Evolutionary conservation across 441 rosid species (phyloP), one percentile per base, ranked within the genome.

Genomic region (Brassica balearica): DNA sequence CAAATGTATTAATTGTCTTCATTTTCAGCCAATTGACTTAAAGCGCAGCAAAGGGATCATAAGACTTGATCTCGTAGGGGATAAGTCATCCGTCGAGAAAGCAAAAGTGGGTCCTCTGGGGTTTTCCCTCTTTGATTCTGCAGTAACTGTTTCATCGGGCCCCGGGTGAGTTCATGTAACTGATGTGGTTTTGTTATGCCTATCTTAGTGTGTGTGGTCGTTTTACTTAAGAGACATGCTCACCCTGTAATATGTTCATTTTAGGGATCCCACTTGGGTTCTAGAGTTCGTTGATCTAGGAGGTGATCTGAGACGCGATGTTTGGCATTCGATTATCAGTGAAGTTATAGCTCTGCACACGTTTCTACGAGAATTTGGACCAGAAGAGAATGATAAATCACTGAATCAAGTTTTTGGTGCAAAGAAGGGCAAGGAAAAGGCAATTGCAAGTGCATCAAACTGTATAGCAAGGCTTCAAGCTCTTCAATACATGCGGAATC

Each of bases 201-300:
- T 15, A 15, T 15, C 17, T 15, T 15, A 15, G 17, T 15, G 17
- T 15, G 17, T 63, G 34, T 58, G 58, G 67, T 59, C 23, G 29
- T 48, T 78, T 68, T 66, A 46, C 67, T 32, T 59, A 14, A 14
- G 65, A 73, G 12, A n/a, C 27, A 74, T 58, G 61, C 62, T 65
- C n/a, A 72, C 63, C 69, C 55, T 67, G 69, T 81, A 68, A 36
- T 25, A 70, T 48, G 55, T 48, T 4, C 34, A 29, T 29, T 25
- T 80, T 83, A 95, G 98, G 85, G 85, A 89, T 72, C 87, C 87
- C 68, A 84, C 81, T 43, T 96, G 98, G 98, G 89, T 91, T 77
- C 84, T 96, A 74, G 99, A 96, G 87, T 96, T 96, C 78, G 98
- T 96, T 77, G 98, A 96, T 82, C 85, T 96, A 83, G 99, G 99